Conservation (phyloP, 805 yeast species). For the Candida vartiovaarae region DNA sequence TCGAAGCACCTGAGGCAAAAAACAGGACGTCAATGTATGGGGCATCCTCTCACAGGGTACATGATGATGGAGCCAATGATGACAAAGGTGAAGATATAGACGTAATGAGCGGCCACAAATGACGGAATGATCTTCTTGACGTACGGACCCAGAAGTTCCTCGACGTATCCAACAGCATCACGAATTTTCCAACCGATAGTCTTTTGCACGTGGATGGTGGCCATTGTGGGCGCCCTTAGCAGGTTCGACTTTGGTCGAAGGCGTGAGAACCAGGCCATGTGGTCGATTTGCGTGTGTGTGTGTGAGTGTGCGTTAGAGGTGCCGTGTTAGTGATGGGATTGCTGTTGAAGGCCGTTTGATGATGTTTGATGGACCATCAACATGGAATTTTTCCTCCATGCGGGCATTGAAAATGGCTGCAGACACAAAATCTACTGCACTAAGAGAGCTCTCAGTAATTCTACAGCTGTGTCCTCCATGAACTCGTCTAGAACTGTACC, state of each 20-base stretch:
- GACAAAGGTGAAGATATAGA: slow-evolving; percentile 53
- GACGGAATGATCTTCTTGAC: slow-evolving; percentile 34
- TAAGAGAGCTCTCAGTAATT: too few species aligned
- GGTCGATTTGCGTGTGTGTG: too few species aligned
- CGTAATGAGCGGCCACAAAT: slow-evolving; percentile 59
- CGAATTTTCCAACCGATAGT: slow-evolving; percentile 33
- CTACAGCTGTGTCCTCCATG: too few species aligned
- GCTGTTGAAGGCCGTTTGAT: too few species aligned
- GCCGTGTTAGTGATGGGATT: too few species aligned
- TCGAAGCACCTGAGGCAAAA: slow-evolving; percentile 65
- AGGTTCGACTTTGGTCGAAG: neutral
- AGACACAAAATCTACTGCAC: too few species aligned
- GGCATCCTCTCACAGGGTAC: slow-evolving; percentile 62
- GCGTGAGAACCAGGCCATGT: neutral
- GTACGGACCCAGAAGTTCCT: slow-evolving; percentile 27
- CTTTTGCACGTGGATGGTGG: slow-evolving; percentile 22
- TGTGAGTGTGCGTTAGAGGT: too few species aligned
- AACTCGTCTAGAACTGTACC: too few species aligned
- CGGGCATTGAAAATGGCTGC: too few species aligned
- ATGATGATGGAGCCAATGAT: slow-evolving; percentile 68
- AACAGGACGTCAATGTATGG: slow-evolving; percentile 76
- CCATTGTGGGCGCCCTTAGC: slow-evolving; percentile 1
- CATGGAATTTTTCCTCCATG: too few species aligned
- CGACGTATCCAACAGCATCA: slow-evolving; percentile 29
- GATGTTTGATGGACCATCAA: too few species aligned